Evolutionary conservation across 805 yeast genomes (phyloP), one percentile per base, ranked within the genome.

Genomic region (Nakazawaea holstii): DNA sequence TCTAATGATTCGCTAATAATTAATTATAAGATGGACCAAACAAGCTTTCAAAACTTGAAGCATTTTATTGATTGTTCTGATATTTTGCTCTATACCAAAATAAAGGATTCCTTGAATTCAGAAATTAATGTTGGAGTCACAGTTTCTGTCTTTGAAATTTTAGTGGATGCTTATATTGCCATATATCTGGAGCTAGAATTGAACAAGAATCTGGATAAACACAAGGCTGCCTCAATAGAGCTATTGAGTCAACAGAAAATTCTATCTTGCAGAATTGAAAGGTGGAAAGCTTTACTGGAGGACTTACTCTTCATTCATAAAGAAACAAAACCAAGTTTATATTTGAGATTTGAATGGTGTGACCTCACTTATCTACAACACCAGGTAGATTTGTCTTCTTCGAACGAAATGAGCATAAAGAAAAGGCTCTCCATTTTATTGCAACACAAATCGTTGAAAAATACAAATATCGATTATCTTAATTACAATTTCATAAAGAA

Each of bases 401-500:
- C 27, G 61, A 36, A 5, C 20, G 47, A 15, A 43, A 52, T 8
- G 48, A 52, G 2, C 17, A 43, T 9, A 8, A 35, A 15, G 29
- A 42, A 4, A 39, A 51, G 31, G 48, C 35, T 50, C 30, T 26
- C 48, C 6, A 24, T 11, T 13, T 33, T 50, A 20, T n/a, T 44
- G 8, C 4, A 14, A 4, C 20, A 43, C 17, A 31, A 36, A 13
- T 8, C 6, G 3, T 35, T 43, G 14, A n/a, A 14, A 6, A 48
- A 52, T 0, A 37, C 72, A 2, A 59, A 64, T 8, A 64, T 84
- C 0, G 55, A 62, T 0, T 80, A 76, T 59, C 72, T 79, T 1
- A 89, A 90, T 58, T 84, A 75, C 53, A 67, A 71, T 1, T 67
- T 73, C 48, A 77, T 91, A 13, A 83, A 88, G 2, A 66, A 71